Conservation (phyloP, 2,329 filamentous ascomycete species). For the Akanthomyces dipterigenus region DNA sequence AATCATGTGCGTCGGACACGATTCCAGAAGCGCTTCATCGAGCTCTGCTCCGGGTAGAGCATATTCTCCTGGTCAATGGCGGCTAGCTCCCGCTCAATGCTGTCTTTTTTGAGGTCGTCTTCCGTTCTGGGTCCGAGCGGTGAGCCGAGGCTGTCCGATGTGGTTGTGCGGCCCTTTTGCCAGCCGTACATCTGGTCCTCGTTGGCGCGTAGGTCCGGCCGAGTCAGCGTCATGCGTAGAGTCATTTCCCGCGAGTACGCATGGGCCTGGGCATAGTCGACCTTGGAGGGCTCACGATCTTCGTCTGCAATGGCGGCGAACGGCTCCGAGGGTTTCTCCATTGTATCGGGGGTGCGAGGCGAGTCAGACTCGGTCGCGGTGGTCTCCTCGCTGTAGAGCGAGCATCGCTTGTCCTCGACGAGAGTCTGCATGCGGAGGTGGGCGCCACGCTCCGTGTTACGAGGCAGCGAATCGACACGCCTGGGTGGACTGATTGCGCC, state of each 20-base stretch:
- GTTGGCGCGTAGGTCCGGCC: constrained; percentile 73
- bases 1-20: constrained; percentile 43
- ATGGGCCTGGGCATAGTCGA: constrained; percentile 44
- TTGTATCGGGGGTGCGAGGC: constrained; percentile 46
- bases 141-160: constrained; percentile 28
- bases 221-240: constrained; percentile 87
- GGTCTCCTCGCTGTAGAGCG: constrained; percentile 46
- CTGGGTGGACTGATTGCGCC: constrained; percentile 10
- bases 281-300: constrained; percentile 21
- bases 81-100: constrained; percentile 46
- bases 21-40: constrained; percentile 60
- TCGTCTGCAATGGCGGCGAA: constrained; percentile 19
- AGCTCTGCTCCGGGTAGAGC: constrained; percentile 36
- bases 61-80: constrained; percentile 45
- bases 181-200: constrained; percentile 68
- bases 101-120: constrained; percentile 43
- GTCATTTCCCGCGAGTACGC: constrained; percentile 79
- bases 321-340: constrained; percentile 32
- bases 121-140: constrained; percentile 25
- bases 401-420: constrained; percentile 50
- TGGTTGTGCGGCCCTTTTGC: constrained; percentile 36
- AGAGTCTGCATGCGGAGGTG: constrained; percentile 40
- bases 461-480: constrained; percentile 10
- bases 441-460: background rate
- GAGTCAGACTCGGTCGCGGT: constrained; percentile 54